Evolutionary conservation across 805 yeast genomes (phyloP).

Genomic region (Jamesozyma piceae): DNA sequence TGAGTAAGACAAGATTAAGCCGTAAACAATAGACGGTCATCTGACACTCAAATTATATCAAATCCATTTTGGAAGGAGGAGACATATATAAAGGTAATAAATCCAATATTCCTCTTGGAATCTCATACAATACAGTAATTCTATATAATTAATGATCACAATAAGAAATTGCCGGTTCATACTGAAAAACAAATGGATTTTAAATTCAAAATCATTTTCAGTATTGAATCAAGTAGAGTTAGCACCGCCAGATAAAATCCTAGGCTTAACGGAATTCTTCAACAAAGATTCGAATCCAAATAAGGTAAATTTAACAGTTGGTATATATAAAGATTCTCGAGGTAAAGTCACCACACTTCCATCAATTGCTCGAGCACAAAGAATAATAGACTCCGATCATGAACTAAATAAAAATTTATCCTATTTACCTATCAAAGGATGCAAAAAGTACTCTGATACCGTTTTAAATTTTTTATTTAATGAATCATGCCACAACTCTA

Average conservation of each 20-base stretch:
- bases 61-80: no score
- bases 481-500: slow-evolving; percentile 33
- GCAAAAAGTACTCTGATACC: slow-evolving; percentile 51
- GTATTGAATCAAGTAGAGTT: slow-evolving; percentile 3
- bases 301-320: slow-evolving; percentile 43
- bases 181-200: background rate
- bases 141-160: background rate
- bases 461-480: slow-evolving; percentile 69
- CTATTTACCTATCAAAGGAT: slow-evolving; percentile 63
- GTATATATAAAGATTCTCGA: slow-evolving; percentile 76
- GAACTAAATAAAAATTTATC: slow-evolving; percentile 55
- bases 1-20: no score
- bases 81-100: no score
- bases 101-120: background rate
- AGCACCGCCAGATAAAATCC: slow-evolving; percentile 13
- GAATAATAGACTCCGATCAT: slow-evolving; percentile 33
- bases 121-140: background rate
- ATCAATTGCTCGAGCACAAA: slow-evolving; percentile 24
- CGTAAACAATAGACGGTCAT: no score
- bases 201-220: background rate
- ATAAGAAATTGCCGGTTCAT: background rate
- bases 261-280: slow-evolving; percentile 70
- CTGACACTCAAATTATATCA: no score
- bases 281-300: slow-evolving; percentile 50
- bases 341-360: slow-evolving; percentile 45